Conservation (phyloP, 73 alveolate species). For the Blepharisma japonicum region DNA sequence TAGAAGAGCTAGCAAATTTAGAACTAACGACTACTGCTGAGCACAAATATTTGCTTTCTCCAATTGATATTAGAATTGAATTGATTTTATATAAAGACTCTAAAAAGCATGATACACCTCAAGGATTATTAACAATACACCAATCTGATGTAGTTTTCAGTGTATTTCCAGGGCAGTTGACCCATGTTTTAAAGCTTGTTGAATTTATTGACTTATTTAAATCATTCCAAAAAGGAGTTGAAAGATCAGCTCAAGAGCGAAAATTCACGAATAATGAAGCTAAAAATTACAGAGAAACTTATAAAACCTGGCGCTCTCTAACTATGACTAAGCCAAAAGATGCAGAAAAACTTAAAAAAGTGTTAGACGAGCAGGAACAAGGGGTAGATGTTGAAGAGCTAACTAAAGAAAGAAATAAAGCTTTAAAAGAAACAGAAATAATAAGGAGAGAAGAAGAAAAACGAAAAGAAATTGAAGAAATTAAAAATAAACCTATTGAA, state of each 20-base stretch:
- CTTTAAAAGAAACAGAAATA: background rate
- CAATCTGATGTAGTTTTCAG: background rate
- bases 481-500: background rate
- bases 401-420: background rate
- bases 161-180: background rate
- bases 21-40: background rate
- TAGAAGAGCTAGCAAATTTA: background rate
- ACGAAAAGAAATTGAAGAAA: constrained; percentile 27
- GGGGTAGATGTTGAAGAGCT: background rate
- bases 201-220: background rate
- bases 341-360: constrained; percentile 21
- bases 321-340: background rate
- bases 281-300: background rate
- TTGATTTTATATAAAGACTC: background rate
- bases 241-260: background rate
- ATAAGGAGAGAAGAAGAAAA: background rate
- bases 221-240: background rate
- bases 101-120: background rate
- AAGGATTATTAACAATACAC: background rate
- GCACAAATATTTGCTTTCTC: constrained; percentile 24
- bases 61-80: constrained; percentile 4
- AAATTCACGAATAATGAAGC: background rate
- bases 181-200: constrained; percentile 5
- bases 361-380: background rate
- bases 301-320: background rate